Base-by-base conservation (phyloP, 306 rosid genomes). In the Albizia julibrissin region DNA sequence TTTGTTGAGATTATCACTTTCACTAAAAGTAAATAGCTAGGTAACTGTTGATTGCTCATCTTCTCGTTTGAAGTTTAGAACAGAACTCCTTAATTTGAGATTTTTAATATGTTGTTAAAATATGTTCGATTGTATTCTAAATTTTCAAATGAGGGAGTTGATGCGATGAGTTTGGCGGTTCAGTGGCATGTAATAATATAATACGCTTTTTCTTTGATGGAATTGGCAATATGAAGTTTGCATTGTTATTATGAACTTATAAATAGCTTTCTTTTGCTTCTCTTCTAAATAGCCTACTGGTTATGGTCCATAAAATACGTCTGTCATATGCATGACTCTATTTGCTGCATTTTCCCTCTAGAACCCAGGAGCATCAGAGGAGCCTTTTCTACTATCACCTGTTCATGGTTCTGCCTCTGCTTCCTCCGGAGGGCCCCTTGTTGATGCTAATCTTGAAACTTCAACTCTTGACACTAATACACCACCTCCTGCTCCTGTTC, bases 401-500 rank as follows among this genome's bases (percentile, higher is more conserved):
- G 90, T 82, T 79, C 92, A 69, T 24, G 88, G 85, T 72, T 87
- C 85, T 79, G 69, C 88, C 72, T 56, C 94, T 75, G 84, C 86
- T 79, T 85, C 89, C 79, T 77, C 98, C 68, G 68, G 88, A 5
- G 89, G 94, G 79, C 94, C 90, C 40, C 91, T 93, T 37, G 98
- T 96, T 31, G 98, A 93, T 85, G 90, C 97, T 18, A 96, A 92
- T 83, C 91, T 93, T 80, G 97, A 93, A 58, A 93, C 98, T 40
- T 88, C 97, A 66, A 90, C 87, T 75, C 99, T 97, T 50, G 98
- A 93, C 85, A 92, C 94, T 68, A 90, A 90, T 73, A 96, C 94
- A 86, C 86, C 97, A 5, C 98, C 99, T 79, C 97, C 98, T 37
- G 87, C 91, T 78, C 98, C 99, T 81, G 85, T 90, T 39, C 98